Conservation (phyloP, 108 stramenopile genomes). For the Parmales sp. region DNA sequence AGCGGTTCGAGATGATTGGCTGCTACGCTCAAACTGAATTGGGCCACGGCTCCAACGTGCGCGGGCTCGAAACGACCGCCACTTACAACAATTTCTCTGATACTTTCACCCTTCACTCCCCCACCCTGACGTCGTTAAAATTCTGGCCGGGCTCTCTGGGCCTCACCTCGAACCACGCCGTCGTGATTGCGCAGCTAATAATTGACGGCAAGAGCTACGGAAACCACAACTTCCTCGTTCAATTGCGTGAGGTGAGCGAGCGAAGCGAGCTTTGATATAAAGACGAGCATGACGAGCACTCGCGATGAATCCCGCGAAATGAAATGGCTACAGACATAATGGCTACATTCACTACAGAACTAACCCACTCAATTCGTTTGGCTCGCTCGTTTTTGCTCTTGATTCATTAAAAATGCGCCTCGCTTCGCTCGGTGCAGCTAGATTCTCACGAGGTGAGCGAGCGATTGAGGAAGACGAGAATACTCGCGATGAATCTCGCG, state of each 20-base stretch:
- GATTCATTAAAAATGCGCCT: too few species aligned
- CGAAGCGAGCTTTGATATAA: too few species aligned
- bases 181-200: constrained; percentile 91
- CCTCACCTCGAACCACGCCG: constrained; percentile 85
- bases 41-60: constrained; percentile 79
- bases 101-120: constrained; percentile 30
- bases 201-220: constrained; percentile 73
- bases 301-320: too few species aligned
- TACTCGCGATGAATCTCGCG: too few species aligned
- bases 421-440: too few species aligned
- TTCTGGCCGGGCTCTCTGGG: constrained; percentile 95
- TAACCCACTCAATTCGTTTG: constrained; percentile 47
- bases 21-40: constrained; percentile 93
- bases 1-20: constrained; percentile 85
- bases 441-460: too few species aligned
- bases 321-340: too few species aligned
- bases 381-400: too few species aligned
- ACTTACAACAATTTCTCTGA: constrained; percentile 14
- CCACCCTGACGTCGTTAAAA: constrained; percentile 64
- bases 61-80: neutral
- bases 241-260: too few species aligned
- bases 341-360: constrained; percentile 66
- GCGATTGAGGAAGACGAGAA: too few species aligned
- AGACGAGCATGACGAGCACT: too few species aligned
- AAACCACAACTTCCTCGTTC: constrained; percentile 91